Percentiles rank a stretch among this genome's conserved stretches.
These are phyloP conservation scores for Monilinia laxa DNA, from an alignment of 2,329 filamentous ascomycete genomes.

Conservation along the genomic window DNA sequence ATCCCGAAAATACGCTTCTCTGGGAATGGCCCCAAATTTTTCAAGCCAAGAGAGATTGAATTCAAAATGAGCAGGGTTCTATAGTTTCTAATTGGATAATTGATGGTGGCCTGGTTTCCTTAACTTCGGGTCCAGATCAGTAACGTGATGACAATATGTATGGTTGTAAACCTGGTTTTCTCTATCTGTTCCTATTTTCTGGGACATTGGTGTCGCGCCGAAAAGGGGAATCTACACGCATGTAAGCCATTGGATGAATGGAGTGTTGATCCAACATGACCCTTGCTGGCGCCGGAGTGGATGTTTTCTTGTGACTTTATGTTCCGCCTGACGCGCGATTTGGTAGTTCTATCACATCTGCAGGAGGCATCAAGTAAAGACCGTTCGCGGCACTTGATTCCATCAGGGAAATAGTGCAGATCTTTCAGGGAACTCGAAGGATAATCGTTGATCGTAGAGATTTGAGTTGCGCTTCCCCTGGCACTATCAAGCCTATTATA, in stretches of 20 bases:
- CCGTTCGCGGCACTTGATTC: constrained; percentile 31
- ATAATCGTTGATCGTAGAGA: constrained; percentile 14
- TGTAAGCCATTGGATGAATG: constrained; percentile 1
- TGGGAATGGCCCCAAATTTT: background rate
- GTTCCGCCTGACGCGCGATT: background rate
- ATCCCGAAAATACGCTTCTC: constrained; percentile 21
- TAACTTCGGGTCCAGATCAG: constrained; percentile 29
- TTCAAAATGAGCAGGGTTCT: constrained; percentile 30
- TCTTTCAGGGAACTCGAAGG: constrained; percentile 17
- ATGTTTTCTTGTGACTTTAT: background rate
- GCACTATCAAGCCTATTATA: background rate
- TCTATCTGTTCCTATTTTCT: background rate
- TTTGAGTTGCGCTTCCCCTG: constrained; percentile 10
- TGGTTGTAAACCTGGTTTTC: constrained; percentile 29
- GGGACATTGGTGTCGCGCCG: constrained; percentile 11
- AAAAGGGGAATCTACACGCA: background rate
- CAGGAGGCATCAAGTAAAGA: constrained; percentile 25
- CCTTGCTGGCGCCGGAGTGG: background rate
- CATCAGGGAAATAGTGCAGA: constrained; percentile 3
- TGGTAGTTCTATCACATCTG: constrained; percentile 31
- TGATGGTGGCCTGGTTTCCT: constrained; percentile 25
- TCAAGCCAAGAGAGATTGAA: constrained; percentile 10
- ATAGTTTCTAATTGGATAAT: constrained; percentile 33
- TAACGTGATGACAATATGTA: constrained; percentile 39
- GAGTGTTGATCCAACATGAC: constrained; percentile 6